These are phyloP conservation scores for Chaetomium sp. DNA, from an alignment of 2,329 filamentous ascomycete genomes.

Conservation along the genomic window DNA sequence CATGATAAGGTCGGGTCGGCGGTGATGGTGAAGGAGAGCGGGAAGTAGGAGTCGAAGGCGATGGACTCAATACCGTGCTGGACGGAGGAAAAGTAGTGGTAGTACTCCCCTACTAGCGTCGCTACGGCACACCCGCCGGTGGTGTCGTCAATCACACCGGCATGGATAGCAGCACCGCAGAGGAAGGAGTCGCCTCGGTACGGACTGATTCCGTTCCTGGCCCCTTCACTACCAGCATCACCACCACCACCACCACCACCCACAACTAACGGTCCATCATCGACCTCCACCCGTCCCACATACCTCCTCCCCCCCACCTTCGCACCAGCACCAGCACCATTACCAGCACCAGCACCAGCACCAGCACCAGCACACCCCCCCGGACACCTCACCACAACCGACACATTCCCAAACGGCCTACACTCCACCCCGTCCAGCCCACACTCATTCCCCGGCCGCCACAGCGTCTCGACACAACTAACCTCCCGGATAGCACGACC, in stretches of 20 bases:
- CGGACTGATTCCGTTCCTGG: background rate
- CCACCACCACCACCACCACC: conserved; percentile 26
- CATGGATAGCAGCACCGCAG: conserved; percentile 69
- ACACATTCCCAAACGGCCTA: conserved; percentile 50
- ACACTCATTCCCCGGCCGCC: conserved; percentile 50
- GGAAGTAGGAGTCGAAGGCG: conserved; percentile 63
- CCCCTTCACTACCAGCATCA: too few species aligned
- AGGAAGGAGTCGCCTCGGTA: conserved; percentile 74
- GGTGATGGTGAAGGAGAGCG: conserved; percentile 61
- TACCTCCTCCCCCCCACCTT: conserved; percentile 29
- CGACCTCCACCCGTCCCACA: conserved; percentile 45
- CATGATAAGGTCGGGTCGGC: conserved; percentile 33
- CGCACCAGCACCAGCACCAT: too few species aligned
- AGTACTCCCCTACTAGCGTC: conserved; percentile 55
- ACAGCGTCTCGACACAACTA: conserved; percentile 48
- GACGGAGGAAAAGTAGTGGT: conserved; percentile 34
- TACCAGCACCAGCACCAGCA: too few species aligned
- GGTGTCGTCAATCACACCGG: conserved; percentile 59
- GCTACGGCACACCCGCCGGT: conserved; percentile 69
- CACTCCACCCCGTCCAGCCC: conserved; percentile 53
- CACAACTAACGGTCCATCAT: conserved; percentile 41
- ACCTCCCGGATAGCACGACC: conserved; percentile 30
- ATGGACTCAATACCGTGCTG: conserved; percentile 55
- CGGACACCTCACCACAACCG: conserved; percentile 53
- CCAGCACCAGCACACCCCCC: conserved; percentile 47